These are phyloP conservation scores for Nakaseomyces bracarensis DNA, from an alignment of 1,139 yeast genomes.

Conservation along the genomic window DNA sequence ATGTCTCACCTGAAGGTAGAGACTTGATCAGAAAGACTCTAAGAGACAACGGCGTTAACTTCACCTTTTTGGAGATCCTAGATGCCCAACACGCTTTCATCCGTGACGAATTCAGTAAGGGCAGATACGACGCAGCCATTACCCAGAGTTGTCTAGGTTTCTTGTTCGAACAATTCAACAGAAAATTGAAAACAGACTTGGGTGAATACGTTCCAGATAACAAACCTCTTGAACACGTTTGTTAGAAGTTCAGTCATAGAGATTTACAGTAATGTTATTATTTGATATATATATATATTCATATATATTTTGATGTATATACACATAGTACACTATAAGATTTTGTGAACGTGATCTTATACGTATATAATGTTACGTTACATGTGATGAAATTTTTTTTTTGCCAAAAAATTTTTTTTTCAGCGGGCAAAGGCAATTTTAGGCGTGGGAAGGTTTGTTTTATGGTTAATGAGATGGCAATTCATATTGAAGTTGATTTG, in stretches of 20 bases:
- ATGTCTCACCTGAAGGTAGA: conserved; percentile 72
- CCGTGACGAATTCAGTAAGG: conserved; percentile 70
- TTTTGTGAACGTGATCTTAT: neutral
- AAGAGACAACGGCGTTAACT: conserved; percentile 50
- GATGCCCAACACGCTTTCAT: conserved; percentile 82
- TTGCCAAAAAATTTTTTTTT: neutral
- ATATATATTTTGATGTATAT: no score
- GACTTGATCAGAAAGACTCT: conserved; percentile 60
- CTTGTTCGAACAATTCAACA: conserved; percentile 60
- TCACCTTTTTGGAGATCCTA: conserved; percentile 65
- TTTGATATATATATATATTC: neutral
- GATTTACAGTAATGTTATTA: no score
- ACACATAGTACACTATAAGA: no score
- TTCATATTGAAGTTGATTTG: no score
- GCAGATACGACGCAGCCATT: conserved; percentile 69
- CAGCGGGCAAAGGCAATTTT: neutral
- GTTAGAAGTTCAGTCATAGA: no score
- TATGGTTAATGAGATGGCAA: no score
- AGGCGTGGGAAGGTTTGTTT: neutral
- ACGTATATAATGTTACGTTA: neutral
- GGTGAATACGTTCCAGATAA: conserved; percentile 52
- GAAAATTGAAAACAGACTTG: conserved; percentile 57
- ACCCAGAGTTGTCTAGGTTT: conserved; percentile 62
- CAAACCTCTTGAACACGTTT: conserved; percentile 52
- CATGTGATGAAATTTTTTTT: neutral